phyloP scores from a whole-genome alignment of 768 basidiomycete genomes.

The Mycena vulgaris region DNA sequence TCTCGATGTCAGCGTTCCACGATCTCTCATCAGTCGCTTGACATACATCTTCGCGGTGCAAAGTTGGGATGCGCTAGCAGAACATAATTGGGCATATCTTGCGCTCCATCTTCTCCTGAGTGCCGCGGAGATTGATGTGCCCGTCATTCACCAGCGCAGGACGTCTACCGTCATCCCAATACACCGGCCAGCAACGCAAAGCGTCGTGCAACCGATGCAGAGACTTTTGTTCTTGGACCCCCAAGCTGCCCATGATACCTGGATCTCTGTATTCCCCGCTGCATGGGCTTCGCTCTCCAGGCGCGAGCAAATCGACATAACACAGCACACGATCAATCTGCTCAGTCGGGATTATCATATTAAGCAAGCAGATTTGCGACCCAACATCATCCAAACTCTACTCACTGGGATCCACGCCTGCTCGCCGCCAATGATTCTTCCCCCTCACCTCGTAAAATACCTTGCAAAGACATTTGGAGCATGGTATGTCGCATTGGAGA shows the following conservation, averaged over 20 bases:
- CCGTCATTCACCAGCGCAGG: conserved; percentile 57
- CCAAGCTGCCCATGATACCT: conserved; percentile 82
- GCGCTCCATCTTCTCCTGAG: conserved; percentile 92
- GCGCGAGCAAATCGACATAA: conserved; percentile 90
- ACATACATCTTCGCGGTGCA: conserved; percentile 94
- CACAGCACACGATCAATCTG: conserved; percentile 90
- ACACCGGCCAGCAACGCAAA: conserved; percentile 61
- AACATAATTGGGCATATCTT: conserved; percentile 95
- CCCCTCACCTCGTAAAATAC: conserved; percentile 96
- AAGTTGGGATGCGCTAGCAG: conserved; percentile 93
- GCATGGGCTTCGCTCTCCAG: conserved; percentile 90
- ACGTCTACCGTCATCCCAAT: conserved; percentile 51
- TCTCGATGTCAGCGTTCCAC: conserved; percentile 90
- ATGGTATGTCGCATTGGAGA: conserved; percentile 94
- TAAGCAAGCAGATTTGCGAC: conserved; percentile 89
- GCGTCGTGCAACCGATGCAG: conserved; percentile 83
- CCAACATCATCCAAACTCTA: conserved; percentile 94
- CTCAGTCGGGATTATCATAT: conserved; percentile 95
- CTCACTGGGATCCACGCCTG: conserved; percentile 90
- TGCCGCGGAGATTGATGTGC: conserved; percentile 61
- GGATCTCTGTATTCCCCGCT: conserved; percentile 90
- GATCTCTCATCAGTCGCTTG: conserved; percentile 84
- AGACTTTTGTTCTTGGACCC: conserved; percentile 88
- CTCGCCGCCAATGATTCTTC: conserved; percentile 88
- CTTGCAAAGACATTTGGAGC: conserved; percentile 96